A percentile compares a stretch with the other conserved stretches of the same genome.
Evolutionary conservation across 2,329 filamentous ascomycete genomes (phyloP).

Genomic region (Aureobasidium sp.): DNA sequence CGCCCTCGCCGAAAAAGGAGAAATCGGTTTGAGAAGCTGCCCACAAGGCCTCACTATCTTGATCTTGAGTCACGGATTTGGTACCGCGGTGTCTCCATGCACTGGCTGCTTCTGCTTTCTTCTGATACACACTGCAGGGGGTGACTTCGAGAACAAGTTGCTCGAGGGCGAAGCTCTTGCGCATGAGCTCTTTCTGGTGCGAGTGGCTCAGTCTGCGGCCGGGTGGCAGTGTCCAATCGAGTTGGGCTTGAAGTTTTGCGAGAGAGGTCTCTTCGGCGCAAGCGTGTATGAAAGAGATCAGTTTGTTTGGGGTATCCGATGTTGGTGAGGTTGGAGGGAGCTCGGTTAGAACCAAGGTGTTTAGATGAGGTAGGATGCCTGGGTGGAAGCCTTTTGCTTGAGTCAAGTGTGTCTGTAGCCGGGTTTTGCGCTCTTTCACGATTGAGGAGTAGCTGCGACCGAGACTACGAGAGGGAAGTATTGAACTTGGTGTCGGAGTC

Average conservation of each 20-base stretch:
- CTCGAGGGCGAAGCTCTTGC: conserved; percentile 46
- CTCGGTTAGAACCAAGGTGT: conserved; percentile 49
- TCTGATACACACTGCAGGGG: conserved; percentile 30
- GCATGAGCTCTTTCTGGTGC: conserved; percentile 34
- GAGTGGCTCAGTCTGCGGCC: conserved; percentile 42
- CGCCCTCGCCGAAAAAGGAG: conserved; percentile 45
- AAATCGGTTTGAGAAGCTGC: conserved; percentile 52
- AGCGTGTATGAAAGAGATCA: conserved; percentile 48
- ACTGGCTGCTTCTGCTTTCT: conserved; percentile 35
- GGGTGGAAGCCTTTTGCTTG: conserved; percentile 39
- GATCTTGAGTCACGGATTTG: conserved; percentile 51
- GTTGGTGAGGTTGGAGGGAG: conserved; percentile 35
- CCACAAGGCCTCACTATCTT: conserved; percentile 53
- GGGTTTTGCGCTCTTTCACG: conserved; percentile 22
- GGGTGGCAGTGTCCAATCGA: conserved; percentile 53
- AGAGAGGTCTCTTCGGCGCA: conserved; percentile 49
- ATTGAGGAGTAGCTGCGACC: conserved; percentile 25
- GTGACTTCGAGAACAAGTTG: conserved; percentile 50
- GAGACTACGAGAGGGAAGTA: conserved; percentile 1
- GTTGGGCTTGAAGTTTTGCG: conserved; percentile 44
- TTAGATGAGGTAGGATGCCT: conserved; percentile 45
- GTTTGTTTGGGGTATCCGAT: conserved; percentile 35
- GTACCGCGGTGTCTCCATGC: conserved; percentile 38
- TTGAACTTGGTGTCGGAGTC: background rate
- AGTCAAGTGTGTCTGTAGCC: conserved; percentile 21